Evolutionary conservation across 2,329 filamentous ascomycete genomes (phyloP), one percentile per base, ranked within the genome.

Genomic region (Pseudogymnoascus sp.): DNA sequence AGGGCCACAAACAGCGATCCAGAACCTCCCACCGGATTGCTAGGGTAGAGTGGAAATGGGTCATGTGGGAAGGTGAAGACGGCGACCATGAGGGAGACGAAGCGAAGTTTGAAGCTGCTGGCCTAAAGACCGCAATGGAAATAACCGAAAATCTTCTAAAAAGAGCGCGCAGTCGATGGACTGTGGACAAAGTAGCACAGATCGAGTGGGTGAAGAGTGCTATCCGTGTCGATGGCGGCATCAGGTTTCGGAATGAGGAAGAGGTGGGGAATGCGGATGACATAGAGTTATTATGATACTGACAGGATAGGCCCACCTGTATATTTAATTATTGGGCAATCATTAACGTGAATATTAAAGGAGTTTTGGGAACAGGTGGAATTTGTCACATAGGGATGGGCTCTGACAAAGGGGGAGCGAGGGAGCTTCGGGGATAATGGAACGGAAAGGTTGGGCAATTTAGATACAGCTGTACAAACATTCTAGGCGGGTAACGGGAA

Each of bases 1-100:
- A 92, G 69, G 85, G 85, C 27, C 83, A 87, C 66, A 85, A 88
- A 68, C 87, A 90, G 82, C 80, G 88, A 69, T 92, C 89, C 68
- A 82, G 90, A 61, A 93, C 90, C 0, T 93, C 89, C 60, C 94
- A 99, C 72, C 87, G 92, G n/a, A 97, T 99, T 64, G 94, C 94
- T 1, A 82, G 94, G 36, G 90, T 92, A 59, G 94, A 99, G 72
- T 99, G 94, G 94, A 86, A 88, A 58, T 99, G 94, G 94, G 86
- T 91, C 64, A 85, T 89, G 64, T 96, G 88, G 71, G 91, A 87
- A 1, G 87, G 92, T 62, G 85, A 88, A 9, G 89, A 95, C 61
- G 92, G 91, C 36, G 91, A 96, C 61, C 94, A 95, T 80, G 91
- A 96, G 58, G 80, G 80, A 2, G 79, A 84, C 67, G 76, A 78